These are phyloP conservation scores for Acacia pycnantha DNA, from an alignment of 331 rosid species.

Conservation along the genomic window DNA sequence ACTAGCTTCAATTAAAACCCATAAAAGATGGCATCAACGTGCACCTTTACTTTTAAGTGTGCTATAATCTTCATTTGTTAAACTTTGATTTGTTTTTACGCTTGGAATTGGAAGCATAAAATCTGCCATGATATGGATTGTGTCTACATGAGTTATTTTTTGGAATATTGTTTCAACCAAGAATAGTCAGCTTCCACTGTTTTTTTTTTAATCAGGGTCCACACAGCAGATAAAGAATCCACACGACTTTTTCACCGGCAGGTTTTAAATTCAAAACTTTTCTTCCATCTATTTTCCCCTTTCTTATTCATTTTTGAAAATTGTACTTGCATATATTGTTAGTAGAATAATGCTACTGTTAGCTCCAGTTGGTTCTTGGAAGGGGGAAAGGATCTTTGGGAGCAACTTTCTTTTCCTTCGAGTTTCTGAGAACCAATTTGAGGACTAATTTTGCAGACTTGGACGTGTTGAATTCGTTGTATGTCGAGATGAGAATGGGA, in stretches of 20 bases:
- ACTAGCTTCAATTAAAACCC: background rate
- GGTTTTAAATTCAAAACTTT: slow-evolving; percentile 34
- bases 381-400: slow-evolving; percentile 33
- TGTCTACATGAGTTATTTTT: slow-evolving; percentile 1
- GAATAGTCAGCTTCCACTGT: slow-evolving; percentile 11
- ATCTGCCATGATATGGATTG: background rate
- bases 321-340: slow-evolving; percentile 1
- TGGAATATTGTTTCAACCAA: background rate
- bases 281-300: slow-evolving; percentile 1
- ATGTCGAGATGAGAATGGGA: slow-evolving; percentile 65
- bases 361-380: slow-evolving; percentile 45
- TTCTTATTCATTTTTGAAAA: background rate
- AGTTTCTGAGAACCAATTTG: slow-evolving; percentile 42
- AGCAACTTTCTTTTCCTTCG: slow-evolving; percentile 32
- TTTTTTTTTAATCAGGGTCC: slow-evolving; percentile 50
- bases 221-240: slow-evolving; percentile 64
- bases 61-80: background rate
- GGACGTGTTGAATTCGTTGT: slow-evolving; percentile 81
- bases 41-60: background rate
- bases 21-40: background rate
- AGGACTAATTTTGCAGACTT: slow-evolving; percentile 51
- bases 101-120: background rate
- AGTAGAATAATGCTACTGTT: slow-evolving; percentile 20
- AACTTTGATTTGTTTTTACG: background rate
- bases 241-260: slow-evolving; percentile 76